Conservation (phyloP, 176 grass and related monocot genomes). For the Oryza glaberrima region DNA sequence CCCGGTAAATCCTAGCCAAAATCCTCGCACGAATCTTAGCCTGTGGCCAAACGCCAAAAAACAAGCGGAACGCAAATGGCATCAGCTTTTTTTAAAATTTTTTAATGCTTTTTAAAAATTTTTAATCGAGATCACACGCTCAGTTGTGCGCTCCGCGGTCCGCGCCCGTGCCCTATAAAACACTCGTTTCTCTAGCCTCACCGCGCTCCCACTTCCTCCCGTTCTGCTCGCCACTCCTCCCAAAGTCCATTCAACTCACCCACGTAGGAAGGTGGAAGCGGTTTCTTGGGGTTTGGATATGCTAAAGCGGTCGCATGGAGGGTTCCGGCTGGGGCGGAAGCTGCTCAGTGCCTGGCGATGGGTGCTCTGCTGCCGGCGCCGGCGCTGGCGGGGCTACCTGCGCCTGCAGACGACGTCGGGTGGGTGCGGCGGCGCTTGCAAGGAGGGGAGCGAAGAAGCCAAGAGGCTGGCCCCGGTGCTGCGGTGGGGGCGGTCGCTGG, state of each 20-base stretch:
- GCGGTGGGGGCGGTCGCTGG: constrained; percentile 57
- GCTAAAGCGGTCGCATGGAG: constrained; percentile 58
- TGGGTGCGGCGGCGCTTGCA: neutral
- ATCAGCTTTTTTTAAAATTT: neutral
- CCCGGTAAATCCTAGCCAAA: constrained; percentile 19
- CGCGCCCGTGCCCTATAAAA: constrained; percentile 31
- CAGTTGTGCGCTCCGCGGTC: neutral
- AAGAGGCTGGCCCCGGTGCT: constrained; percentile 52
- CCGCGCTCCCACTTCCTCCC: neutral
- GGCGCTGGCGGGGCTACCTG: constrained; percentile 34
- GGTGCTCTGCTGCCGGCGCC: constrained; percentile 42
- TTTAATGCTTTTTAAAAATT: too few relatives aligned
- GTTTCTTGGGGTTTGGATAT: neutral
- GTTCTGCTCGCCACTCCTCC: neutral
- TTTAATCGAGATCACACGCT: neutral
- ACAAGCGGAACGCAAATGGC: neutral
- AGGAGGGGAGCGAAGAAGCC: neutral
- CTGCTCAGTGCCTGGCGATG: constrained; percentile 55
- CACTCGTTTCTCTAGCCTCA: constrained; percentile 19
- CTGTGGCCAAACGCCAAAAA: neutral
- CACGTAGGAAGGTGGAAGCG: neutral
- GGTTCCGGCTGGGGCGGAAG: constrained; percentile 80
- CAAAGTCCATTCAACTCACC: neutral
- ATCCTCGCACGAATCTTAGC: neutral
- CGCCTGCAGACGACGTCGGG: neutral